phyloP scores from a whole-genome alignment of 108 stramenopile species.

The Conticribra guillardii region DNA sequence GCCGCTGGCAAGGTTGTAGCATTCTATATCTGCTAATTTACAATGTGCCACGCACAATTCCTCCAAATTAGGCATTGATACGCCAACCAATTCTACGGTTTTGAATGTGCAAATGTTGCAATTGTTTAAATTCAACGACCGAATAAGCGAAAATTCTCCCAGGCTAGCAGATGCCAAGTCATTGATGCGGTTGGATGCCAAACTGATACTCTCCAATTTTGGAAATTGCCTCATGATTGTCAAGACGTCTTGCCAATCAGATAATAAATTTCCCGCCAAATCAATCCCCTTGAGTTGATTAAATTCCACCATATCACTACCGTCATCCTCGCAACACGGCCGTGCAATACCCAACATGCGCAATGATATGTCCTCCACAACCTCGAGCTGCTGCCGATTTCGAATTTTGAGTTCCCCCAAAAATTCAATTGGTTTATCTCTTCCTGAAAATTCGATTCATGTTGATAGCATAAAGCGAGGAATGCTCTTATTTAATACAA shows the following conservation, averaged over 20 bases:
- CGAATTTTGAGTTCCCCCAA: conserved; percentile 82
- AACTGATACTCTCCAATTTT: conserved; percentile 57
- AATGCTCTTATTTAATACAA: too few species aligned
- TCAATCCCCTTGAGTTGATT: conserved; percentile 76
- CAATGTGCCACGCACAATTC: conserved; percentile 79
- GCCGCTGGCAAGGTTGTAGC: background rate
- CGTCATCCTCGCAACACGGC: conserved; percentile 37
- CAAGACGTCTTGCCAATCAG: conserved; percentile 60
- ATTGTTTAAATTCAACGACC: conserved; percentile 67
- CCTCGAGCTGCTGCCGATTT: conserved; percentile 72
- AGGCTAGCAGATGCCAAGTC: conserved; percentile 39
- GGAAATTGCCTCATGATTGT: conserved; percentile 68
- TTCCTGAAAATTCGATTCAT: conserved; percentile 41
- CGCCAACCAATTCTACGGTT: conserved; percentile 55
- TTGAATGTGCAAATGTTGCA: conserved; percentile 61
- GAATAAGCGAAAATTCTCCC: conserved; percentile 33
- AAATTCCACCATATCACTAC: conserved; percentile 34
- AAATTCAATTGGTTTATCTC: conserved; percentile 86
- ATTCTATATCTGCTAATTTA: conserved; percentile 63
- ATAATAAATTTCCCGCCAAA: conserved; percentile 82
- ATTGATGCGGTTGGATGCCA: conserved; percentile 78
- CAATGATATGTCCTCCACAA: conserved; percentile 72
- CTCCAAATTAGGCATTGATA: conserved; percentile 72
- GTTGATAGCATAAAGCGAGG: too few species aligned
- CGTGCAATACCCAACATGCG: conserved; percentile 74